These are phyloP conservation scores for Myxozyma vanderwaltii DNA, from an alignment of 805 yeast genomes.

Conservation along the genomic window DNA sequence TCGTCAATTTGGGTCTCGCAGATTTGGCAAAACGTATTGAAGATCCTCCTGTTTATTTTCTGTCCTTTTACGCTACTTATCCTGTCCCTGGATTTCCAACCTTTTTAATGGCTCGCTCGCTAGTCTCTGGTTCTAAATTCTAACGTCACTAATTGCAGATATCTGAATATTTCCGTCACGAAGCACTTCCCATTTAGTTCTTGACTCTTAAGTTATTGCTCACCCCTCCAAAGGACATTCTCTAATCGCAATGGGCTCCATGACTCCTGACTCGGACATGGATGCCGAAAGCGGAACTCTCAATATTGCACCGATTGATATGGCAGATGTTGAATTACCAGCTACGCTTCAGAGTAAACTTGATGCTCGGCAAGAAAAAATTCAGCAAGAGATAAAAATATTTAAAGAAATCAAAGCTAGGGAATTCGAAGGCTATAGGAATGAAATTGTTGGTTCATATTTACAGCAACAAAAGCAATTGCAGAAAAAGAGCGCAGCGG, in stretches of 20 bases:
- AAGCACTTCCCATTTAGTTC: no score
- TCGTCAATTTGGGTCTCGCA: no score
- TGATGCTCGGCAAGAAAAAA: slow-evolving; percentile 12
- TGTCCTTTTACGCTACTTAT: no score
- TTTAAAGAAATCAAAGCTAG: slow-evolving; percentile 19
- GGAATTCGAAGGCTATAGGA: slow-evolving; percentile 21
- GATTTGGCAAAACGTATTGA: no score
- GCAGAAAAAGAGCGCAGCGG: neutral
- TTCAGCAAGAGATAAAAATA: slow-evolving; percentile 23
- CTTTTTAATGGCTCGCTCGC: no score
- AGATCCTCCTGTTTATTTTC: no score
- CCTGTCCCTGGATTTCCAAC: no score
- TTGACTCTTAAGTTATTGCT: no score
- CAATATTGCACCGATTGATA: slow-evolving; percentile 11
- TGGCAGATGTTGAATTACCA: slow-evolving; percentile 17
- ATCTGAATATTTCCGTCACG: no score
- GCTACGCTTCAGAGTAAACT: slow-evolving; percentile 16
- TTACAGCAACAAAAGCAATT: slow-evolving; percentile 8
- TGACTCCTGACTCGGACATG: neutral
- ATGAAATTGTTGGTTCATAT: slow-evolving; percentile 16
- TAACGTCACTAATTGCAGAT: no score
- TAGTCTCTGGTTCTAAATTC: no score
- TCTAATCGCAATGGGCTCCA: neutral
- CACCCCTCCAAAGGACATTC: no score
- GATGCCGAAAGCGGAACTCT: neutral